Percentiles rank a stretch among this genome's conserved stretches.
phyloP scores from a whole-genome alignment of 768 basidiomycete species.

The Russula ochroleuca region DNA sequence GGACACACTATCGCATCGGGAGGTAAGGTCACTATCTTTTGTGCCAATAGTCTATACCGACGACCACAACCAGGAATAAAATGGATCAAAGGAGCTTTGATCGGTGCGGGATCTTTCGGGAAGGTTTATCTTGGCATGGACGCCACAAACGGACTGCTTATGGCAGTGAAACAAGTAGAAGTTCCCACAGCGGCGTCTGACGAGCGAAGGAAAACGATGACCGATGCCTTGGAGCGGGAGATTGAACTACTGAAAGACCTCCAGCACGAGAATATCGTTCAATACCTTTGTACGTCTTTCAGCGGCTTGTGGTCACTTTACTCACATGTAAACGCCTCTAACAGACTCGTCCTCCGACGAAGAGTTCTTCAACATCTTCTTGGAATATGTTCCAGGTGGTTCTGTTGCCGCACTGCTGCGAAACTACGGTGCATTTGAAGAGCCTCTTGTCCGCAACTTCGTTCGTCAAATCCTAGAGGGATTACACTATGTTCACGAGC shows the following conservation, averaged over 20 bases:
- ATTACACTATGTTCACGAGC: slow-evolving; percentile 85
- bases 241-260: slow-evolving; percentile 90
- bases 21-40: slow-evolving; percentile 40
- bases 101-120: slow-evolving; percentile 92
- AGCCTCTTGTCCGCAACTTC: slow-evolving; percentile 86
- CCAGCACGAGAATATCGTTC: slow-evolving; percentile 95
- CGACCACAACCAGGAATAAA: slow-evolving; percentile 53
- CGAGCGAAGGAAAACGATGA: slow-evolving; percentile 91
- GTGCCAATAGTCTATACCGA: slow-evolving; percentile 1
- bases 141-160: slow-evolving; percentile 80
- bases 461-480: slow-evolving; percentile 88
- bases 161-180: slow-evolving; percentile 98
- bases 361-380: slow-evolving; percentile 88
- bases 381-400: slow-evolving; percentile 95
- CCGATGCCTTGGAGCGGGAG: slow-evolving; percentile 86
- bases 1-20: slow-evolving; percentile 51
- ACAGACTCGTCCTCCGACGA: slow-evolving; percentile 92
- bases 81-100: slow-evolving; percentile 96
- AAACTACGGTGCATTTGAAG: slow-evolving; percentile 94
- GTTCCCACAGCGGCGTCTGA: slow-evolving; percentile 83
- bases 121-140: slow-evolving; percentile 97
- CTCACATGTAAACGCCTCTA: not conserved
- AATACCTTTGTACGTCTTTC: slow-evolving; percentile 79
- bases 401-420: slow-evolving; percentile 85
- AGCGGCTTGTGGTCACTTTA: slow-evolving; percentile 5